Evolutionary conservation across 129 eudicot species (phyloP).

Genomic region (Silybum marianum): DNA sequence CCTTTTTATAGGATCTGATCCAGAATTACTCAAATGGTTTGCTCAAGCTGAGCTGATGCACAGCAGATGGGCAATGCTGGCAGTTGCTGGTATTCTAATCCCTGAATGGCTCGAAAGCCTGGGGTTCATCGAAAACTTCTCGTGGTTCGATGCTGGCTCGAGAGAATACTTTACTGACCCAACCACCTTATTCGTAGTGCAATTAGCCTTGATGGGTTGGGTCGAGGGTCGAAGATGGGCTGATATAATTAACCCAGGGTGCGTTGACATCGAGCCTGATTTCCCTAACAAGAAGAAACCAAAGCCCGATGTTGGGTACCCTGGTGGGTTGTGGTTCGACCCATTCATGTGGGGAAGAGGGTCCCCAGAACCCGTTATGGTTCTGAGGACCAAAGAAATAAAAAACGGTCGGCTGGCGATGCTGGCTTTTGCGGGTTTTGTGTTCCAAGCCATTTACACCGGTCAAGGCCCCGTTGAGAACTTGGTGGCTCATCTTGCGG

Average conservation of each 20-base stretch:
- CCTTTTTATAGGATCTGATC: conserved; percentile 67
- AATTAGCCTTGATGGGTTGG: conserved; percentile 86
- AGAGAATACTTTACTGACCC: conserved; percentile 86
- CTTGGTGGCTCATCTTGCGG: conserved; percentile 73
- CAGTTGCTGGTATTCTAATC: conserved; percentile 82
- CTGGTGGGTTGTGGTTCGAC: conserved; percentile 94
- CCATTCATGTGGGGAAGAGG: conserved; percentile 93
- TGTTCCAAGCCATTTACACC: conserved; percentile 83
- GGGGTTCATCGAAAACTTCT: conserved; percentile 63
- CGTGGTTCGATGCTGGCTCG: conserved; percentile 83
- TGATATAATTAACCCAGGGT: conserved; percentile 76
- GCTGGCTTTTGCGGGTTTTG: conserved; percentile 84
- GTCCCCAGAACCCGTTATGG: conserved; percentile 90
- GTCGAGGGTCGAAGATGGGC: conserved; percentile 99
- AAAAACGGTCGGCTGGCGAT: conserved; percentile 95
- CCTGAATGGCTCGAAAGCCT: conserved; percentile 81
- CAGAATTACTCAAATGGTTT: conserved; percentile 79
- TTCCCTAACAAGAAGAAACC: conserved; percentile 67
- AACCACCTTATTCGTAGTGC: conserved; percentile 72
- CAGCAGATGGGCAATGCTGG: conserved; percentile 97
- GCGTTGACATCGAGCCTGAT: conserved; percentile 77
- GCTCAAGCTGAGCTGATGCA: conserved; percentile 96
- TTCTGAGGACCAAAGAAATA: conserved; percentile 85
- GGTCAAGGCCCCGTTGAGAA: conserved; percentile 92
- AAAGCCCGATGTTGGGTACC: conserved; percentile 89